Base-by-base conservation (phyloP, 768 basidiomycete species). In the Dentipellis fragilis region DNA sequence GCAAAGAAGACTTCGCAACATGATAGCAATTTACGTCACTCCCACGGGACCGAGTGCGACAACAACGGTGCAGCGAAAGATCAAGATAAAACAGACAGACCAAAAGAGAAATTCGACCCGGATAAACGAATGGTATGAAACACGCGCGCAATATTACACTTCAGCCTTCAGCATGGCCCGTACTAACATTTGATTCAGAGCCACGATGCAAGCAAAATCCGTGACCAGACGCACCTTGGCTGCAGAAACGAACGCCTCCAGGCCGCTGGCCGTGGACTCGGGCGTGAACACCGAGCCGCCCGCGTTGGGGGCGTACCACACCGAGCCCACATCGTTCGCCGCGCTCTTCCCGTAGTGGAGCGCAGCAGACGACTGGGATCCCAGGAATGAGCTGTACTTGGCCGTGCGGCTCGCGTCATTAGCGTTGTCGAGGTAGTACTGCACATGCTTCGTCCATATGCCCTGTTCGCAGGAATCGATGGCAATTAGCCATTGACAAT, bases 371-470 rank as follows among this genome's bases (percentile, higher is more conserved):
- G 66, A 64, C 56, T 79, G 78, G 2, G 73, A 68, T 22, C 70
- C 54, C 23, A 68, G 48, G 58, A 69, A 66, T 17, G 47, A 3
- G 22, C 57, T 54, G 59, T 80, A 81, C 58, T 76, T 78, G n/a
- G 68, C 68, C 0, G 64, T 69, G 14, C 77, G 73, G 23, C 69
- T 62, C 17, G 72, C 14, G 56, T 77, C 72, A 42, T 73, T 70
- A 35, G 73, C 79, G 49, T 50, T 58, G 57, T 79, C 77, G 29
- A 81, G 68, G 61, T 80, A 79, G 58, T 70, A 79, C 49, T 74
- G 72, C 5, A 80, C 57, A 51, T 78, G 75, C 58, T 80, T 80
- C 14, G 70, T 79, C 76, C 78, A 79, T 16, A 80, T 57, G 12
- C 79, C 77, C 63, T 68, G 51, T 65, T 62, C 6, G 39, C n/a